A percentile compares a stretch with the other conserved stretches of the same genome.
These are phyloP conservation scores for Leishmania lainsoni DNA, from an alignment of 208 protist genomes.

Conservation along the genomic window DNA sequence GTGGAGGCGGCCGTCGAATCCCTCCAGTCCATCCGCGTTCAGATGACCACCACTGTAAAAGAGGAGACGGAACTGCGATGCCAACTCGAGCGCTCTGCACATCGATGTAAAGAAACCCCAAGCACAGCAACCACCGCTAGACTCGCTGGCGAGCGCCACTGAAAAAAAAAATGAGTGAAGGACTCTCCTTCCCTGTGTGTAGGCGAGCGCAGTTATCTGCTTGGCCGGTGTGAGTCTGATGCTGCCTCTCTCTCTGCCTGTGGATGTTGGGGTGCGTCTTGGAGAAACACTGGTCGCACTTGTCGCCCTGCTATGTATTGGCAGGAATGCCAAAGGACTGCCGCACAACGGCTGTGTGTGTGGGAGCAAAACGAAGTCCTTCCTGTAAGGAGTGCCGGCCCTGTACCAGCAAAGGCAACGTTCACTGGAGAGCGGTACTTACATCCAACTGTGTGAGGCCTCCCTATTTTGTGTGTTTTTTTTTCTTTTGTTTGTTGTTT, in stretches of 20 bases:
- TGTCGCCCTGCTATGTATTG: background rate
- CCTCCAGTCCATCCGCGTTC: background rate
- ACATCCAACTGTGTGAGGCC: background rate
- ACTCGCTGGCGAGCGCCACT: background rate
- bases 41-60: background rate
- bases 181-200: background rate
- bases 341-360: background rate
- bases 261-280: background rate
- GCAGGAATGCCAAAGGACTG: background rate
- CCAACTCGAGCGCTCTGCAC: constrained; percentile 4
- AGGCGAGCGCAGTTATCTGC: background rate
- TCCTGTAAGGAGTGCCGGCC: background rate
- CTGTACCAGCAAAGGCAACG: background rate
- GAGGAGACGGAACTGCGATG: constrained; percentile 1
- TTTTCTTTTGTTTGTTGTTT: background rate
- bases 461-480: background rate
- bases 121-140: background rate
- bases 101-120: constrained; percentile 7
- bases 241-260: background rate
- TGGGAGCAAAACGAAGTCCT: background rate
- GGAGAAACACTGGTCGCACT: background rate
- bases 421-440: background rate
- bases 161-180: background rate
- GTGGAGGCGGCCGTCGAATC: background rate
- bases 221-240: background rate